Evolutionary conservation across 306 rosid species (phyloP).

Genomic region (Vigna trinervia): DNA sequence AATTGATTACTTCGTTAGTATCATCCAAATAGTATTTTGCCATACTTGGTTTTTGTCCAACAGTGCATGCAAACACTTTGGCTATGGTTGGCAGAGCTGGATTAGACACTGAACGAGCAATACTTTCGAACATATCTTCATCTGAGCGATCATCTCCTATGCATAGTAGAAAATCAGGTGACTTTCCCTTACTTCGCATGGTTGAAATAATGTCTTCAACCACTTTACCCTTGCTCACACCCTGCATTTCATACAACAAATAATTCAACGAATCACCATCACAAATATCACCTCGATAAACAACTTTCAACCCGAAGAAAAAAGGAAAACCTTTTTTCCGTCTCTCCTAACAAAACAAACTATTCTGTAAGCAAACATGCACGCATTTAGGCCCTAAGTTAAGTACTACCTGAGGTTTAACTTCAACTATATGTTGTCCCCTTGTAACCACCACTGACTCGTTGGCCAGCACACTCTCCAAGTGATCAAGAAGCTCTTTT

Average conservation of each 20-base stretch:
- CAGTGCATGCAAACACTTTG: constrained; percentile 67
- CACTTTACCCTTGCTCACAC: constrained; percentile 75
- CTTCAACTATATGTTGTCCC: constrained; percentile 79
- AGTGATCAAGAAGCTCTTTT: constrained; percentile 81
- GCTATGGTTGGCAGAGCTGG: constrained; percentile 49
- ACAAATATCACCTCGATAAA: constrained; percentile 8
- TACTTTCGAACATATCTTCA: constrained; percentile 75
- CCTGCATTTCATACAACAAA: constrained; percentile 52
- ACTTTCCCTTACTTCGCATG: constrained; percentile 52
- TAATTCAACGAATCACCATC: constrained; percentile 9
- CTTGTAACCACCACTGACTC: constrained; percentile 79
- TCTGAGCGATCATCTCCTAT: constrained; percentile 81
- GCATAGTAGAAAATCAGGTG: constrained; percentile 76
- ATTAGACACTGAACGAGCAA: constrained; percentile 49
- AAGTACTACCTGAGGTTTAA: constrained; percentile 71
- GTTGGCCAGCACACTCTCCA: constrained; percentile 74
- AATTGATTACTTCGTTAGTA: constrained; percentile 61
- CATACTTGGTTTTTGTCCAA: constrained; percentile 79
- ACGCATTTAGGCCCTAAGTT: background rate
- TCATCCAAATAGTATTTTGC: constrained; percentile 80
- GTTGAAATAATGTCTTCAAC: constrained; percentile 67
- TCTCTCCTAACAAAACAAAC: constrained; percentile 4
- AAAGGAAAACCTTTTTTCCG: background rate
- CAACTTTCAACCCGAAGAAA: background rate
- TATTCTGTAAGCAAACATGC: background rate